Conservation (phyloP, 495 filamentous ascomycete genomes). For the Gamarada debralockiae region DNA sequence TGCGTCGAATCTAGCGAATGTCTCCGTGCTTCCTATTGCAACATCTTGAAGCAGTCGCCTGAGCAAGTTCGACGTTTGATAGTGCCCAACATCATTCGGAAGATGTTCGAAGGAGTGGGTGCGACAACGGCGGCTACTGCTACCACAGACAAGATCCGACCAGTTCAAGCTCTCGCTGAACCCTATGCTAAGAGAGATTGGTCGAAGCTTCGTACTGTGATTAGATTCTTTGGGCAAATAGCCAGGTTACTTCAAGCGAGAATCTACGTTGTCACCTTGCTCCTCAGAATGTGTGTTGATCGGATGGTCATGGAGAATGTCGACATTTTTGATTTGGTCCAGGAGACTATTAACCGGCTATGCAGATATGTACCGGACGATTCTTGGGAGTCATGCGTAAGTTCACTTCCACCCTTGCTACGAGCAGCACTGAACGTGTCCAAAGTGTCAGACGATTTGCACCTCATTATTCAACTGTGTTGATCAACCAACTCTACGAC, state of each 20-base stretch:
- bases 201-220: constrained; percentile 14
- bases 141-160: constrained; percentile 13
- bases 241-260: constrained; percentile 7
- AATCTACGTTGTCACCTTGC: constrained; percentile 9
- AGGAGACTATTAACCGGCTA: constrained; percentile 16
- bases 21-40: constrained; percentile 62
- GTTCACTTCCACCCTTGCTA: not conserved
- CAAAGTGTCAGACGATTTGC: constrained; percentile 51
- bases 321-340: constrained; percentile 17
- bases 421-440: constrained; percentile 21
- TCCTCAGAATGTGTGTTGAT: constrained; percentile 21
- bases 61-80: constrained; percentile 37
- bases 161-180: constrained; percentile 6
- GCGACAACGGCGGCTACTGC: constrained; percentile 30
- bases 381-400: constrained; percentile 20
- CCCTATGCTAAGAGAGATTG: constrained; percentile 14
- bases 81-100: constrained; percentile 29
- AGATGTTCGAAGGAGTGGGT: constrained; percentile 37
- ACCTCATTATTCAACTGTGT: constrained; percentile 44
- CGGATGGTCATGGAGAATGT: constrained; percentile 14
- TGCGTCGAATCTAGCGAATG: constrained; percentile 55
- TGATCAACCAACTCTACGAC: constrained; percentile 51
- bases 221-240: constrained; percentile 12
- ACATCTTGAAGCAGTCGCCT: constrained; percentile 30
- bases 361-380: constrained; percentile 12